These are phyloP conservation scores for Parasitella parasitica DNA, from an alignment of 371 early-diverging fungal genomes.

Conservation along the genomic window DNA sequence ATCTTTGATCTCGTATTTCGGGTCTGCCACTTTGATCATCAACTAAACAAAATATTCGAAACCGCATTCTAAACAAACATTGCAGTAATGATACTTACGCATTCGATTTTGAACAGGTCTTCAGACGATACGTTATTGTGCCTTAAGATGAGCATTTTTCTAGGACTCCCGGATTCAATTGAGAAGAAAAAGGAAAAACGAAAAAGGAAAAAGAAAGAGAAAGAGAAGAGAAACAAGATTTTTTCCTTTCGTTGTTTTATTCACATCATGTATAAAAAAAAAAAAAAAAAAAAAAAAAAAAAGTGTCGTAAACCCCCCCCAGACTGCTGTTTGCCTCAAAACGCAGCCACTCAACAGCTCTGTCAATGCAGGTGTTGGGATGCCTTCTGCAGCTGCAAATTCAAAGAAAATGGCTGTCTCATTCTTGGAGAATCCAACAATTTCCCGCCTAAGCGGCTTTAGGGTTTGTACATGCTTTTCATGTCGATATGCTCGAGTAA, in stretches of 20 bases:
- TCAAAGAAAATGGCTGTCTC: not conserved
- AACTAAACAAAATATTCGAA: not conserved
- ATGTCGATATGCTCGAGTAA: too few species aligned
- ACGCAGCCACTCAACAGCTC: not conserved
- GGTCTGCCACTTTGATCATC: slow-evolving; percentile 42
- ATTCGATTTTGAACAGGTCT: slow-evolving; percentile 25
- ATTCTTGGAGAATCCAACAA: not conserved
- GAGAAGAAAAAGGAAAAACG: not conserved
- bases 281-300: not conserved
- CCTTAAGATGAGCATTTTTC: slow-evolving; percentile 21
- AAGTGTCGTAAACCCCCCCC: not conserved
- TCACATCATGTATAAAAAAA: not conserved
- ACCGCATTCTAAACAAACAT: not conserved
- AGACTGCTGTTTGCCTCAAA: not conserved
- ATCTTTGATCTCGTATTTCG: slow-evolving; percentile 16
- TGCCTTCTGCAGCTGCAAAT: not conserved
- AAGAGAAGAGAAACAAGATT: not conserved
- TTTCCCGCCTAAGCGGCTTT: not conserved
- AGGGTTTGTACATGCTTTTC: too few species aligned
- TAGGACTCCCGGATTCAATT: too few species aligned
- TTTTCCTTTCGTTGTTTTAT: not conserved
- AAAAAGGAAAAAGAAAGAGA: not conserved
- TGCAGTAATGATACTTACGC: slow-evolving; percentile 15
- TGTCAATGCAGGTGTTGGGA: not conserved
- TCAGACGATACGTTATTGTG: slow-evolving; percentile 22